phyloP scores from a whole-genome alignment of 257 asterid species.

The Anisodus tanguticus region DNA sequence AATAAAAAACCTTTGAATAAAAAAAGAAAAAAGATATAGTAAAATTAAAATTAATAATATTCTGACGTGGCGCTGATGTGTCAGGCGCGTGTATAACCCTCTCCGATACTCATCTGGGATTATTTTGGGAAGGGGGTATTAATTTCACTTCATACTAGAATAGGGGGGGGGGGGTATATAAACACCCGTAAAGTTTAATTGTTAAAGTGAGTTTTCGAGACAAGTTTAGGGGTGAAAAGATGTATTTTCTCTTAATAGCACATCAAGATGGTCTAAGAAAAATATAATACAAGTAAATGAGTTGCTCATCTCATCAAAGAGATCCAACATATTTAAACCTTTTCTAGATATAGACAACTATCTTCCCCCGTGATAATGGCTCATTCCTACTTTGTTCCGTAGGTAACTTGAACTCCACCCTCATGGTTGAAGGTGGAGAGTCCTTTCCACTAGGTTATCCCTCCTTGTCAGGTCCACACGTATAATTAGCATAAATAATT shows the following conservation, averaged over 20 bases:
- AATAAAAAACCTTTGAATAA: too few species aligned
- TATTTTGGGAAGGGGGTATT: too few species aligned
- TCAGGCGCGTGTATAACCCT: too few species aligned
- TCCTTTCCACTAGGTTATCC: slow-evolving; percentile 1
- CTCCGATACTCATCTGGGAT: too few species aligned
- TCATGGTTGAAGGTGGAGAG: slow-evolving; percentile 18
- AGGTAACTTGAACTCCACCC: slow-evolving; percentile 19
- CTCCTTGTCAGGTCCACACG: background rate
- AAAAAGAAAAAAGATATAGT: too few species aligned
- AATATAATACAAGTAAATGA: background rate
- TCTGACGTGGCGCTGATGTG: too few species aligned
- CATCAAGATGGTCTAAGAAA: background rate
- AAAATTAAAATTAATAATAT: too few species aligned
- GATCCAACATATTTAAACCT: background rate
- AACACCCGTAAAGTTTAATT: too few species aligned
- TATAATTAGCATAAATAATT: background rate
- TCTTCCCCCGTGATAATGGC: background rate
- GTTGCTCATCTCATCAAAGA: background rate
- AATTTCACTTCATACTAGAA: too few species aligned
- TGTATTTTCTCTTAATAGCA: background rate
- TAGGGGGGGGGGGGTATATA: too few species aligned
- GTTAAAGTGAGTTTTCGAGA: too few species aligned
- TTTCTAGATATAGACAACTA: background rate
- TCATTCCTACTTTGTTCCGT: background rate
- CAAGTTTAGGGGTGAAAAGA: too few species aligned